Evolutionary conservation across 176 grass and related monocot genomes (phyloP).

Genomic region (Puya raimondii): DNA sequence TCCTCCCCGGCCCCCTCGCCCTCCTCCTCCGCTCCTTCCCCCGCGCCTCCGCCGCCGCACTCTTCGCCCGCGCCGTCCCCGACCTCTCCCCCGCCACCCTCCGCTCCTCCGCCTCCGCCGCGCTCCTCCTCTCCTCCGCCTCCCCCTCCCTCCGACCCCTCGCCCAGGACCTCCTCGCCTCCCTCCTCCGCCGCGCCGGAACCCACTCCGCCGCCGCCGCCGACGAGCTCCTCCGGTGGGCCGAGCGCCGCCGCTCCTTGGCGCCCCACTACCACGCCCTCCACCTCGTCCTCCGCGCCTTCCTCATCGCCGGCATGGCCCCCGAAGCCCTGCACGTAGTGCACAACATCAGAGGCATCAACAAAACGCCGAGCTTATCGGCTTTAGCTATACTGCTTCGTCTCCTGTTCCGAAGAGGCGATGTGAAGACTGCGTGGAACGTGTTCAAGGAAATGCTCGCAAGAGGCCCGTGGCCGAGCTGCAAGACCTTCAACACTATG

Average conservation of each 20-base stretch:
- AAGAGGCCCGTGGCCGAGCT: constrained; percentile 40
- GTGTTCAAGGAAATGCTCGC: constrained; percentile 76
- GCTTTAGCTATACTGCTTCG: constrained; percentile 44
- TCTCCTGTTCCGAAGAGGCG: constrained; percentile 38
- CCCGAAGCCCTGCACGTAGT: constrained; percentile 48
- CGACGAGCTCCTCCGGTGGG: constrained; percentile 33
- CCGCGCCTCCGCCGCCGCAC: constrained; percentile 13
- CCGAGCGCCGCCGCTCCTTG: constrained; percentile 4
- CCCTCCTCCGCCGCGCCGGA: constrained; percentile 12
- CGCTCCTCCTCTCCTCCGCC: constrained; percentile 29
- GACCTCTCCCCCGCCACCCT: constrained; percentile 30
- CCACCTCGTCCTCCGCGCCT: constrained; percentile 57
- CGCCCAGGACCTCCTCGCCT: constrained; percentile 5
- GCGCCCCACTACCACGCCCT: constrained; percentile 26
- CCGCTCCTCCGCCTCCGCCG: constrained; percentile 25
- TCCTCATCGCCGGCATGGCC: constrained; percentile 50
- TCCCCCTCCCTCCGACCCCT: constrained; percentile 27
- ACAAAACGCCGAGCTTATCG: constrained; percentile 35
- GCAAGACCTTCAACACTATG: constrained; percentile 60
- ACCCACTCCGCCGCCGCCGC: neutral
- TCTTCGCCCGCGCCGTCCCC: constrained; percentile 41
- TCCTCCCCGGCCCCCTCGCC: neutral
- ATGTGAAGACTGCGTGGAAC: constrained; percentile 55
- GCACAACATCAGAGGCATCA: constrained; percentile 19
- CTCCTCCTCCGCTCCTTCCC: constrained; percentile 11